Evolutionary conservation across 768 basidiomycete species (phyloP), one percentile per base, ranked within the genome.

Genomic region (Leccinum uliginosum): DNA sequence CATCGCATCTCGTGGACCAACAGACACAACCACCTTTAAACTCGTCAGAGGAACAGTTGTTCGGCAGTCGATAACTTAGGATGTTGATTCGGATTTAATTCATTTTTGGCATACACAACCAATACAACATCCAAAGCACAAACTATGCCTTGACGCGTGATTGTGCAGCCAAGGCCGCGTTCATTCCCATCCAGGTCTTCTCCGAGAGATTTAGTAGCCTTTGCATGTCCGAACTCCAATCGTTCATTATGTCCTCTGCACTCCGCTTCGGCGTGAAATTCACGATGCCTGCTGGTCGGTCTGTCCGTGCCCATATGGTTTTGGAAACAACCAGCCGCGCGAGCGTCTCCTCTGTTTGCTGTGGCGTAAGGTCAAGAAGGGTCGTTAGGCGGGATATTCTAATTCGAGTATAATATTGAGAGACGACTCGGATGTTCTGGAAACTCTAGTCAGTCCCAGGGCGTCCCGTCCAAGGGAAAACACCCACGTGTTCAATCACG

Each of bases 101-200:
- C 14, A 29, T 38, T 23, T 23, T 44, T 19, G 51, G 21, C 29
- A 38, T 38, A 38, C 17, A 38, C 35, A n/a, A 38, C 35, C 35
- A 57, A 56, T 65, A 62, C 60, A 60, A 51, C 60, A 60, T 50
- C 54, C 59, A 50, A 44, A 49, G 47, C 56, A n/a, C 15, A 43
- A 44, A 53, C 64, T 71, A 78, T 64, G 75, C 75, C 60, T 79
- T 81, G 59, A 76, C 75, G 58, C 85, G 78, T 50, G 88, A 84
- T 62, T 90, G 88, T 21, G 91, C 91, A 48, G 91, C 91, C 69
- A 90, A 83, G 11, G 91, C 91, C 32, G 91, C 91, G 62, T 93
- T 93, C 82, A 93, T 87, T 35, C 88, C 89, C 91, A 93, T 93
- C 91, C 95, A 97, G n/a, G 93, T 93, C 83, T 98, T 98, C 76